Conservation (phyloP, 345 rosid species). For the Tarenaya hassleriana region DNA sequence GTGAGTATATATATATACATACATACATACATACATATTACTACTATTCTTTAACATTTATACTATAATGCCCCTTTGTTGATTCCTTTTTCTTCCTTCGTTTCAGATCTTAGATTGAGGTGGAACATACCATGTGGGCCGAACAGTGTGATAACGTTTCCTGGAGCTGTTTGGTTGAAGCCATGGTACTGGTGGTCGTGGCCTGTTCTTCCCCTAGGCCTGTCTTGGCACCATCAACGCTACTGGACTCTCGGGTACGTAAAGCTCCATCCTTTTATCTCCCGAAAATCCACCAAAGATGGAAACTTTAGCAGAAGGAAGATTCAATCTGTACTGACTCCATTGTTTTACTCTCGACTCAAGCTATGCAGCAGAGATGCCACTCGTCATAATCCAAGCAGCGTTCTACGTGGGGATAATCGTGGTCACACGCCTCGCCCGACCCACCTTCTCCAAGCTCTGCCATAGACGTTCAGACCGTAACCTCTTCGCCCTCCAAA, state of each 20-base stretch:
- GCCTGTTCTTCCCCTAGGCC: constrained; percentile 88
- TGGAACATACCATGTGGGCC: constrained; percentile 98
- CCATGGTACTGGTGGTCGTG: constrained; percentile 99
- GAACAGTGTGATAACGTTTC: constrained; percentile 89
- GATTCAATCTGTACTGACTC: not conserved
- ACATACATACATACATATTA: too few relatives aligned
- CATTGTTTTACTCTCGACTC: constrained; percentile 3
- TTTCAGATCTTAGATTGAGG: constrained; percentile 64
- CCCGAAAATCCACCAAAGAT: not conserved
- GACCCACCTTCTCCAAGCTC: constrained; percentile 67
- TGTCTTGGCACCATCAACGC: constrained; percentile 80
- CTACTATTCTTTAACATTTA: too few relatives aligned
- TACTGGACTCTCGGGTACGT: constrained; percentile 62
- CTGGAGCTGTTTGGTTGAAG: constrained; percentile 90
- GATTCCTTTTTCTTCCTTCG: too few relatives aligned
- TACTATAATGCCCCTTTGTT: too few relatives aligned
- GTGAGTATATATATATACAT: too few relatives aligned
- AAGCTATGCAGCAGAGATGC: constrained; percentile 72
- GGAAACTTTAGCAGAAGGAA: too few relatives aligned
- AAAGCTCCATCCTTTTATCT: not conserved
- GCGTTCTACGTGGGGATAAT: constrained; percentile 55
- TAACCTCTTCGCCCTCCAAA: constrained; percentile 45
- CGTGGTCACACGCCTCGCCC: constrained; percentile 52
- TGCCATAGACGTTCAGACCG: constrained; percentile 66
- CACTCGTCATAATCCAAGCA: constrained; percentile 59